These are phyloP conservation scores for Sphaerobolus stellatus DNA, from an alignment of 1,284 basidiomycete species.

Conservation along the genomic window DNA sequence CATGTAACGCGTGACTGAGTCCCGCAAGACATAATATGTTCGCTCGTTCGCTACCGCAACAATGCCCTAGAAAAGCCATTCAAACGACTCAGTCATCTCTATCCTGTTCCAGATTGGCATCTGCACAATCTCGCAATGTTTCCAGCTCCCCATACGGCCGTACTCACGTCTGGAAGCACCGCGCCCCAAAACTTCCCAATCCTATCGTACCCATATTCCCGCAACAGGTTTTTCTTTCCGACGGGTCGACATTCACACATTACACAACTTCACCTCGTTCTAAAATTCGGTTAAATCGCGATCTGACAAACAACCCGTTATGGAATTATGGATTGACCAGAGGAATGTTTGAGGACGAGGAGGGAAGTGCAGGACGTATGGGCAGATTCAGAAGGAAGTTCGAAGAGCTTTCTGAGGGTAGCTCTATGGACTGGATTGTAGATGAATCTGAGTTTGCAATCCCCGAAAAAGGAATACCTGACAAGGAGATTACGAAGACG, in stretches of 20 bases:
- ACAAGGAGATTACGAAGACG: too few relatives aligned
- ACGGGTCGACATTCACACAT: constrained; percentile 84
- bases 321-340: constrained; percentile 54
- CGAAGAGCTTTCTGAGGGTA: constrained; percentile 43
- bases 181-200: constrained; percentile 64
- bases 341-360: constrained; percentile 61
- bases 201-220: constrained; percentile 83
- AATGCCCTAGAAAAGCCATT: not conserved
- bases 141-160: constrained; percentile 74
- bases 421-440: constrained; percentile 12
- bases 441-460: too few relatives aligned
- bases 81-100: not conserved
- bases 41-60: not conserved
- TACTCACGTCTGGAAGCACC: constrained; percentile 72
- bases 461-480: too few relatives aligned
- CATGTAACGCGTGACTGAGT: not conserved
- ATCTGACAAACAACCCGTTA: constrained; percentile 81
- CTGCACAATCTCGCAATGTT: constrained; percentile 43
- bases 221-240: constrained; percentile 78
- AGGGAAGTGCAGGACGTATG: constrained; percentile 69
- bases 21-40: not conserved
- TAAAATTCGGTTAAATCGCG: constrained; percentile 71
- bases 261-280: constrained; percentile 84
- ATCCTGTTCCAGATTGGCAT: not conserved
- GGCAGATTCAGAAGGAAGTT: constrained; percentile 80